Evolutionary conservation across 768 basidiomycete species (phyloP), one percentile per base, ranked within the genome.

Genomic region (Strobilomyces echinocephalus): DNA sequence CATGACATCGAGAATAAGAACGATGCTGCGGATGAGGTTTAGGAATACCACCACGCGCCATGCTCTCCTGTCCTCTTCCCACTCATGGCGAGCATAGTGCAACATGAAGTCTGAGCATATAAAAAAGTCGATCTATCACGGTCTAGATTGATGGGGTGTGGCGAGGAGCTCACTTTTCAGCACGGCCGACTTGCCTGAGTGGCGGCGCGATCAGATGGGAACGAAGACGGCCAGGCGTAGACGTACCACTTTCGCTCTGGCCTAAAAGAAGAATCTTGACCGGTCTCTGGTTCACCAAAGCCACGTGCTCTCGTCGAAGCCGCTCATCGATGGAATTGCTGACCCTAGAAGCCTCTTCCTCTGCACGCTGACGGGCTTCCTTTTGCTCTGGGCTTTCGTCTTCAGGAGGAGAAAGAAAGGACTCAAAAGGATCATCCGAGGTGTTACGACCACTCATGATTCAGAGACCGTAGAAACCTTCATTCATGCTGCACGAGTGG

Each of bases 21-120:
- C 81, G 60, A 88, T 77, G 56, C 87, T 88, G 62, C 86, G 82
- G 49, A 90, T 76, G 67, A 91, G 80, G 66, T 91, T 91, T 60
- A 91, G 80, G 59, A 86, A 83, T 54, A 91, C 82, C 54, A 91
- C 86, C 15, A 80, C 72, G 21, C 85, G 79, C 88, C 88, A 91
- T 24, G 84, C 79, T 1, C 76, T 72, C 39, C 80, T 81, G 60
- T 90, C 85, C 56, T 85, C 79, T 7, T 75, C 70, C 83, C 88
- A 90, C 63, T 87, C 83, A 49, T 76, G 73, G 40, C 76, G 75
- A 36, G 87, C 83, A 62, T 89, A 88, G 1, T 83, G 82, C 2
- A 91, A 69, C 60, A 90, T 87, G 62, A 90, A 91, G 64, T 88
- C 83, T 82, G 30, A 31, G 8, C 0, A 26, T 8, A 20, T 12